Conservation (phyloP, 768 basidiomycete species). For the Amyloporia xantha region DNA sequence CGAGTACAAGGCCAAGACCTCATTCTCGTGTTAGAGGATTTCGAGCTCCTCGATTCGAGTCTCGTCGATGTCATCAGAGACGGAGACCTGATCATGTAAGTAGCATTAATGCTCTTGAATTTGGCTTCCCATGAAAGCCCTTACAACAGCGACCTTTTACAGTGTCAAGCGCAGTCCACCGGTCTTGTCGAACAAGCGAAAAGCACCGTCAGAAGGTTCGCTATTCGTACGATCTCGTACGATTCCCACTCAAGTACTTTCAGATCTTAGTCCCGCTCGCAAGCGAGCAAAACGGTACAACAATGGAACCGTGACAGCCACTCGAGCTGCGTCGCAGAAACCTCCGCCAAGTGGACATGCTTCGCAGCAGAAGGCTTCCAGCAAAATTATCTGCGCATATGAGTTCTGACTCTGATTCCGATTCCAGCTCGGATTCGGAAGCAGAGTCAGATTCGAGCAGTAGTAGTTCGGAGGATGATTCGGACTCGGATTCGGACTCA, state of each 20-base stretch:
- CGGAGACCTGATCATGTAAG: conserved; percentile 25
- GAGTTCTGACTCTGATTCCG: conserved; percentile 10
- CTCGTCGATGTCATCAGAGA: conserved; percentile 23
- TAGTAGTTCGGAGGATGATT: conserved; percentile 17
- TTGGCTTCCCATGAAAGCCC: conserved; percentile 12
- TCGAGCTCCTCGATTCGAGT: conserved; percentile 23
- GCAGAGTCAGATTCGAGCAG: conserved; percentile 2
- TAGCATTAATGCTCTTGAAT: background rate
- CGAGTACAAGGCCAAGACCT: conserved; percentile 10
- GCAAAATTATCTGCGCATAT: no score
- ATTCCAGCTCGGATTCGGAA: conserved; percentile 10
- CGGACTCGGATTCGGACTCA: conserved; percentile 18
- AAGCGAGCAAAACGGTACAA: conserved; percentile 10
- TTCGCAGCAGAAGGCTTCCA: no score
- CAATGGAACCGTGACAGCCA: background rate
- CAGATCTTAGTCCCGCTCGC: conserved; percentile 1
- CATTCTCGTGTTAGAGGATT: conserved; percentile 24
- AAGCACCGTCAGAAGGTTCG: conserved; percentile 9
- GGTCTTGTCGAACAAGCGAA: conserved; percentile 11
- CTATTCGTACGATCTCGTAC: background rate
- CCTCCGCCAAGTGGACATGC: background rate
- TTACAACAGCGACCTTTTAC: conserved; percentile 9
- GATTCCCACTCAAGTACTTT: background rate
- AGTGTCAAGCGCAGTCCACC: conserved; percentile 15
- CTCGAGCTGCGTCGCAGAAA: background rate